Evolutionary conservation across 768 basidiomycete genomes (phyloP).

Genomic region (Tylopilus plumbeoviolaceoides): DNA sequence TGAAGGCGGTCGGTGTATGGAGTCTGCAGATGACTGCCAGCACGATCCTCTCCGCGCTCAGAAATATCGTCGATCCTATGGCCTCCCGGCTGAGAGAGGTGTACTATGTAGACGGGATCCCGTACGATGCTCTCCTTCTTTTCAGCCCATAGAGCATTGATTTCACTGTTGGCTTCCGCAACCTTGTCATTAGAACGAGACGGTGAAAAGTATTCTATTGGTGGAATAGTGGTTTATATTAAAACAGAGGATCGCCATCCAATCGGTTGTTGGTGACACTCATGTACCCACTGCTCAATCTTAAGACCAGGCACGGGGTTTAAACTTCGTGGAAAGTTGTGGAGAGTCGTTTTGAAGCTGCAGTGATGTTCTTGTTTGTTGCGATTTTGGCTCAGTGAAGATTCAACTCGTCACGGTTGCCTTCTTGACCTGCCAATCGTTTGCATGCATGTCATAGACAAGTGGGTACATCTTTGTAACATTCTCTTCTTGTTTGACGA

Average conservation of each 20-base stretch:
- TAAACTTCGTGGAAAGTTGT: no score
- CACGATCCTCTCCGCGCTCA: slow-evolving; percentile 75
- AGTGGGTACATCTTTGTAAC: no score
- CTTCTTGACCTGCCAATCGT: no score
- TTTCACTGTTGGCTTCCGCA: background rate
- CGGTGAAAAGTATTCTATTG: slow-evolving; percentile 1
- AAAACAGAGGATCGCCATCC: background rate
- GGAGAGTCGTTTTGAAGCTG: no score
- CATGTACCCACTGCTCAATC: background rate
- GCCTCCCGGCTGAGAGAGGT: slow-evolving; percentile 26
- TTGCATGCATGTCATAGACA: no score
- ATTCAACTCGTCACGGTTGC: no score
- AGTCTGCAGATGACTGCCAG: slow-evolving; percentile 91
- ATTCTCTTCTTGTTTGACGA: no score
- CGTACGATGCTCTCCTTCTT: slow-evolving; percentile 28
- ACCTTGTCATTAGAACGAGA: slow-evolving; percentile 4
- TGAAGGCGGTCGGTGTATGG: slow-evolving; percentile 91
- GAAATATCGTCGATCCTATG: slow-evolving; percentile 71
- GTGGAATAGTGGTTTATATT: background rate
- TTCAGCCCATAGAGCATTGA: slow-evolving; percentile 22
- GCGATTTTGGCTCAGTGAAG: no score
- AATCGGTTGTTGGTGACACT: background rate
- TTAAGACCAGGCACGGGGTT: background rate
- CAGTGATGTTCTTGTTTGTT: no score
- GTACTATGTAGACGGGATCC: slow-evolving; percentile 30